Evolutionary conservation across 2,329 filamentous ascomycete species (phyloP).

Genomic region (Biscogniauxia marginata): DNA sequence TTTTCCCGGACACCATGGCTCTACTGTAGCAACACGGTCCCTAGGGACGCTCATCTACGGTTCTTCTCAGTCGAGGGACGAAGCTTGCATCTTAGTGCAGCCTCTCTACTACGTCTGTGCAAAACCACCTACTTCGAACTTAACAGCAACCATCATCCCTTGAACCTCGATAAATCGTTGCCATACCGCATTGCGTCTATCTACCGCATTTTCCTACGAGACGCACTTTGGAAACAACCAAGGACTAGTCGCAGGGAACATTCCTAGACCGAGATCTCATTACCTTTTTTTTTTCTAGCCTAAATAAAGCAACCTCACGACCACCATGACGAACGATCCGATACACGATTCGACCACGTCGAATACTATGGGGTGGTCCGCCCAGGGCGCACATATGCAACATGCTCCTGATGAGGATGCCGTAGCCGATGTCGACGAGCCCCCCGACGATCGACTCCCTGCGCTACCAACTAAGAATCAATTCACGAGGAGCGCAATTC

Average conservation of each 20-base stretch:
- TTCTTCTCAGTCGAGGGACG: conserved; percentile 24
- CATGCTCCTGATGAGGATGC: conserved; percentile 58
- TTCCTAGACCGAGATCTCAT: conserved; percentile 6
- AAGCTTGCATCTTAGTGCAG: conserved; percentile 25
- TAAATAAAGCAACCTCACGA: conserved; percentile 4
- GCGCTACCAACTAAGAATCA: conserved; percentile 30
- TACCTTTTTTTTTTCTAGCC: conserved; percentile 3
- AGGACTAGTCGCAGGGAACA: background rate
- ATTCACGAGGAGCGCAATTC: conserved; percentile 49
- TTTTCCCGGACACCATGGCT: conserved; percentile 23
- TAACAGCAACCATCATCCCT: conserved; percentile 2
- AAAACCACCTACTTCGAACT: conserved; percentile 4
- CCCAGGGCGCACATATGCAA: conserved; percentile 43
- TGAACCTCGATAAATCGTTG: conserved; percentile 2
- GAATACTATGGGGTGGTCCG: conserved; percentile 46
- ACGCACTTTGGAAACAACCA: conserved; percentile 4
- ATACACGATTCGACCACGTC: conserved; percentile 39
- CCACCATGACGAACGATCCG: conserved; percentile 37
- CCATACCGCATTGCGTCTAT: conserved; percentile 5
- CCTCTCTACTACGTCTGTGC: conserved; percentile 16
- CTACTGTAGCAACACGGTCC: conserved; percentile 42
- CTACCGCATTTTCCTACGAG: conserved; percentile 7
- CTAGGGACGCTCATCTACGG: conserved; percentile 37
- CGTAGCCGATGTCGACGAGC: conserved; percentile 79
- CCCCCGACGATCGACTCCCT: conserved; percentile 61